Evolutionary conservation across 2,329 filamentous ascomycete genomes (phyloP).

Genomic region (Fusarium devonianum): DNA sequence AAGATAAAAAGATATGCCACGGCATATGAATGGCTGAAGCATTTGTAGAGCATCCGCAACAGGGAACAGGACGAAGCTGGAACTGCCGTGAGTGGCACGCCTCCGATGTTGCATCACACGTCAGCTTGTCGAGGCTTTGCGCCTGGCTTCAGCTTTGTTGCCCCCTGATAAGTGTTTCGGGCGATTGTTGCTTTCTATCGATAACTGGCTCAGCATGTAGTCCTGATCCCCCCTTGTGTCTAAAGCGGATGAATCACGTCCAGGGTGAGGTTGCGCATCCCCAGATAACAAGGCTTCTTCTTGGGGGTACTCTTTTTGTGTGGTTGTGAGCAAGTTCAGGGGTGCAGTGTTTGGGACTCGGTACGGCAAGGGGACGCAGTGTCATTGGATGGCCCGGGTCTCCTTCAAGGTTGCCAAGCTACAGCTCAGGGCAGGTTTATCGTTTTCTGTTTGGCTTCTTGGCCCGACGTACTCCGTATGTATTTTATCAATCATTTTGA

Average conservation of each 20-base stretch:
- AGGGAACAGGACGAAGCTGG: constrained; percentile 1
- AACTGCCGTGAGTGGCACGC: constrained; percentile 17
- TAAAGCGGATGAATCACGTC: constrained; percentile 25
- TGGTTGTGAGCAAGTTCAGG: constrained; percentile 17
- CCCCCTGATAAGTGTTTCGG: neutral
- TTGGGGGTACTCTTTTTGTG: constrained; percentile 7
- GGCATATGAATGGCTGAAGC: neutral
- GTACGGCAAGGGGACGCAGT: constrained; percentile 16
- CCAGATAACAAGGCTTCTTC: constrained; percentile 23
- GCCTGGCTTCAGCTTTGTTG: neutral
- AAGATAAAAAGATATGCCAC: neutral
- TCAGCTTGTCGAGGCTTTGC: constrained; percentile 24
- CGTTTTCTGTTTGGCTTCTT: constrained; percentile 4
- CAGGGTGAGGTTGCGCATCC: constrained; percentile 22
- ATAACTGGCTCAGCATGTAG: constrained; percentile 6
- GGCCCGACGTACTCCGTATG: neutral
- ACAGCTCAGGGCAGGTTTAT: constrained; percentile 4
- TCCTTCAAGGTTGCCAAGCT: neutral
- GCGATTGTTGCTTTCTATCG: constrained; percentile 7
- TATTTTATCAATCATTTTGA: no score
- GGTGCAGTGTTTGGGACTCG: constrained; percentile 21
- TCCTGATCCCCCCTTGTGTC: constrained; percentile 2
- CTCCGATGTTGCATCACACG: constrained; percentile 27
- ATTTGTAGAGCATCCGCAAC: constrained; percentile 9
- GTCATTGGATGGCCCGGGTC: constrained; percentile 18